Conservation (phyloP, 2,329 filamentous ascomycete genomes). For the Diaporthe capsici region DNA sequence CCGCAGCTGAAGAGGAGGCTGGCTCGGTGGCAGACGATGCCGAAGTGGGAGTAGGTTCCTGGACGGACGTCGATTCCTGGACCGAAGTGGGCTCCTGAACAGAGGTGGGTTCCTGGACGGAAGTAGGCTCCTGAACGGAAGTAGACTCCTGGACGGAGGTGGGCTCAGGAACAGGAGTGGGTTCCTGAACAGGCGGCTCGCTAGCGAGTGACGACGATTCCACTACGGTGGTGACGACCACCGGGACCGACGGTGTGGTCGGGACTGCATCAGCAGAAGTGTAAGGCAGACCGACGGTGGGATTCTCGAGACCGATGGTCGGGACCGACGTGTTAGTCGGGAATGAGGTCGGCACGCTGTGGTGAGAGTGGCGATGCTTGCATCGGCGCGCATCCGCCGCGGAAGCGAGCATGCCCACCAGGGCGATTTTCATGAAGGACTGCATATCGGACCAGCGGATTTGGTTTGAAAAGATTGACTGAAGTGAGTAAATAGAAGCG, state of each 20-base stretch:
- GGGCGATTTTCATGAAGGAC: slow-evolving; percentile 22
- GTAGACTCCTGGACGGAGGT: background rate
- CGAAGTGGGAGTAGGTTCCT: background rate
- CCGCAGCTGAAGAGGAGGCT: slow-evolving; percentile 1
- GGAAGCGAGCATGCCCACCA: slow-evolving; percentile 22
- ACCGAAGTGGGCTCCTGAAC: background rate
- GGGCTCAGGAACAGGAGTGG: slow-evolving; percentile 2
- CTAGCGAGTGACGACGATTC: background rate
- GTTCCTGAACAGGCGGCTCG: slow-evolving; percentile 8
- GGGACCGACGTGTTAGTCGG: background rate
- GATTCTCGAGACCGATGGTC: background rate
- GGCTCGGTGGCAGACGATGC: background rate
- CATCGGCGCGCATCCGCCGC: slow-evolving; percentile 29
- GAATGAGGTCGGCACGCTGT: slow-evolving; percentile 2
- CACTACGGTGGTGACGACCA: background rate
- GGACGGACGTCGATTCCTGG: background rate
- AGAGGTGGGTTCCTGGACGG: background rate
- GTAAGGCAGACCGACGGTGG: background rate
- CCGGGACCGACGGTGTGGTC: background rate
- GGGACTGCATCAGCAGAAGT: slow-evolving; percentile 15
- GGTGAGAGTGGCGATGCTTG: slow-evolving; percentile 35
- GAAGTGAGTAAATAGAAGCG: slow-evolving; percentile 34
- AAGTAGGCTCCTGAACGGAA: background rate
- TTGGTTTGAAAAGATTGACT: slow-evolving; percentile 28
- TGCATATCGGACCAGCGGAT: slow-evolving; percentile 26